Percentiles rank a stretch among this genome's conserved stretches.
Evolutionary conservation across 345 rosid genomes (phyloP).

Genomic region (Dipteronia sinensis): DNA sequence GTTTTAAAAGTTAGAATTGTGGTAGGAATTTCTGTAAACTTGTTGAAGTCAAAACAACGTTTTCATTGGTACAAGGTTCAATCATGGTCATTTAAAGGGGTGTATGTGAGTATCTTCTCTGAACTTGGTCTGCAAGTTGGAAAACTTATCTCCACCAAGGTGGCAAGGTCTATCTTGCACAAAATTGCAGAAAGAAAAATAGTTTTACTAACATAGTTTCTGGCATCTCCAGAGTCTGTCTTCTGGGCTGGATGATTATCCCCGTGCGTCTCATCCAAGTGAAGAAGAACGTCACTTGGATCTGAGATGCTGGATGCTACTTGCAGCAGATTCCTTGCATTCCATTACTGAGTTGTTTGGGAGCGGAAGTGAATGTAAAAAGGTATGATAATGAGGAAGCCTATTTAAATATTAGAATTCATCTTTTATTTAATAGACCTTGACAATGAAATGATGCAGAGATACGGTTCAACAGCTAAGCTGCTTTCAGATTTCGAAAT

Average conservation of each 20-base stretch:
- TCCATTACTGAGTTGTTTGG: slow-evolving; percentile 57
- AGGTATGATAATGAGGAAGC: slow-evolving; percentile 42
- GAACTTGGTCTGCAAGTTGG: too few relatives aligned
- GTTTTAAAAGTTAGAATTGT: slow-evolving; percentile 2
- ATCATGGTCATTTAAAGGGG: not conserved
- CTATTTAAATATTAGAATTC: not conserved
- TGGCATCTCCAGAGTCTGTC: slow-evolving; percentile 55
- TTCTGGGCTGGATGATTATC: slow-evolving; percentile 93
- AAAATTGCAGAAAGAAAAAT: too few relatives aligned
- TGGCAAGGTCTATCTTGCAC: too few relatives aligned
- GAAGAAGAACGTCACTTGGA: slow-evolving; percentile 89
- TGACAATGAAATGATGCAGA: slow-evolving; percentile 47
- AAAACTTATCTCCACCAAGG: not conserved
- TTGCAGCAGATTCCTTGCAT: slow-evolving; percentile 85
- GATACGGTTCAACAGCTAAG: slow-evolving; percentile 54
- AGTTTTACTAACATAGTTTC: slow-evolving; percentile 22
- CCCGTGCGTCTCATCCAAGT: slow-evolving; percentile 93
- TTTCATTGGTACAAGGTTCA: not conserved
- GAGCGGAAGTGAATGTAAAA: slow-evolving; percentile 31
- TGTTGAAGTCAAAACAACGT: not conserved
- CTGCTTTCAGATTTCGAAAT: slow-evolving; percentile 76
- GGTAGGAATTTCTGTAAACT: not conserved
- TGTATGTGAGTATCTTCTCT: not conserved
- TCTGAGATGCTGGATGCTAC: slow-evolving; percentile 97
- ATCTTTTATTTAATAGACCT: slow-evolving; percentile 12